Conservation (phyloP, 805 yeast species). For the Hanseniaspora occidentalis region DNA sequence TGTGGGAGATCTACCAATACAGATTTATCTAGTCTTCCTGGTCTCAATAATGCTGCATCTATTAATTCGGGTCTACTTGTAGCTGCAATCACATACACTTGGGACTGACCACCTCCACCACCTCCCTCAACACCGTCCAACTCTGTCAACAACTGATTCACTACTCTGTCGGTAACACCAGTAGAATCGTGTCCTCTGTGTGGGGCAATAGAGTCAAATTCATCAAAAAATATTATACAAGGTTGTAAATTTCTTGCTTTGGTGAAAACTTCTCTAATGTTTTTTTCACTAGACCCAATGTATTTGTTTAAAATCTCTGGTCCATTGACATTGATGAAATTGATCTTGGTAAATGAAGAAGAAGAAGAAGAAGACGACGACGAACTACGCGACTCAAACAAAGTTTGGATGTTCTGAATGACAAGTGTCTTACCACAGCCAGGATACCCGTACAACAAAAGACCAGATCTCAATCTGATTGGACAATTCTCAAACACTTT, state of each 20-base stretch:
- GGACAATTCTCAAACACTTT: constrained; percentile 91
- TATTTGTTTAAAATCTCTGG: constrained; percentile 92
- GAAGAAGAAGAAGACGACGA: neutral
- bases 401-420: constrained; percentile 29
- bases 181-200: constrained; percentile 97
- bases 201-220: constrained; percentile 94
- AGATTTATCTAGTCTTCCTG: constrained; percentile 91
- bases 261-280: constrained; percentile 85
- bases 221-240: constrained; percentile 86
- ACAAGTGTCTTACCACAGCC: constrained; percentile 94
- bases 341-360: constrained; percentile 40
- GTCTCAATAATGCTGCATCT: constrained; percentile 88
- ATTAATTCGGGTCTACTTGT: constrained; percentile 92
- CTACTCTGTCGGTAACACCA: constrained; percentile 95
- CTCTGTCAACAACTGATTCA: constrained; percentile 90
- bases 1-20: constrained; percentile 83
- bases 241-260: constrained; percentile 93
- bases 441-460: constrained; percentile 86
- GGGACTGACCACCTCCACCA: constrained; percentile 33
- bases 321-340: constrained; percentile 87
- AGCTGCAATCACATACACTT: constrained; percentile 93
- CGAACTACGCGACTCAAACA: constrained; percentile 68
- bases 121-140: constrained; percentile 99
- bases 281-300: constrained; percentile 95
- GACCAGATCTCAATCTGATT: constrained; percentile 76